phyloP scores from a whole-genome alignment of 2,329 filamentous ascomycete genomes.

The Botrytis byssoidea region DNA sequence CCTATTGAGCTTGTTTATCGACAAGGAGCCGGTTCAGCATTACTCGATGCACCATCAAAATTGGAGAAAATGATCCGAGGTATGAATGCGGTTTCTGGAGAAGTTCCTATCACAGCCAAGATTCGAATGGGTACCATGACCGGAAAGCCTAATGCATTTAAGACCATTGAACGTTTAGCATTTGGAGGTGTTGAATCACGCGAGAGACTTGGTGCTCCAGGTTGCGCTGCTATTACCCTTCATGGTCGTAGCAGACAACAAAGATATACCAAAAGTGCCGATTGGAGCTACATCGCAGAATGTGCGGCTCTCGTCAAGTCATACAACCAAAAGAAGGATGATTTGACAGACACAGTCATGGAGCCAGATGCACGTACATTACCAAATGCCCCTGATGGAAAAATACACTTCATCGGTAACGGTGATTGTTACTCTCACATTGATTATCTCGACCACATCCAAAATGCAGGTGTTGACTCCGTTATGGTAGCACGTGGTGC shows the following conservation, averaged over 20 bases:
- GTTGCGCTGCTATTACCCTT: slow-evolving; percentile 91
- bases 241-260: slow-evolving; percentile 93
- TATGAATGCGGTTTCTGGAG: slow-evolving; percentile 90
- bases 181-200: slow-evolving; percentile 74
- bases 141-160: slow-evolving; percentile 73
- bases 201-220: slow-evolving; percentile 69
- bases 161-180: slow-evolving; percentile 78
- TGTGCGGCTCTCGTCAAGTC: slow-evolving; percentile 80
- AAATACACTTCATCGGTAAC: slow-evolving; percentile 91
- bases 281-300: slow-evolving; percentile 93
- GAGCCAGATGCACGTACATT: slow-evolving; percentile 76
- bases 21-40: slow-evolving; percentile 81
- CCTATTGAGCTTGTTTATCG: slow-evolving; percentile 94
- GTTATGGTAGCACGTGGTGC: slow-evolving; percentile 97
- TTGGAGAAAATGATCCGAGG: slow-evolving; percentile 92
- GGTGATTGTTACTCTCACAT: slow-evolving; percentile 93
- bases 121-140: slow-evolving; percentile 89
- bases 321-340: slow-evolving; percentile 68
- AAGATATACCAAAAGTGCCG: slow-evolving; percentile 86
- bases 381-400: slow-evolving; percentile 62
- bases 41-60: slow-evolving; percentile 85
- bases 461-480: slow-evolving; percentile 78
- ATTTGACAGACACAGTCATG: slow-evolving; percentile 69
- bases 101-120: slow-evolving; percentile 91
- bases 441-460: slow-evolving; percentile 78